These are phyloP conservation scores for Camillea tinctor DNA, from an alignment of 2,329 filamentous ascomycete genomes.

Conservation along the genomic window DNA sequence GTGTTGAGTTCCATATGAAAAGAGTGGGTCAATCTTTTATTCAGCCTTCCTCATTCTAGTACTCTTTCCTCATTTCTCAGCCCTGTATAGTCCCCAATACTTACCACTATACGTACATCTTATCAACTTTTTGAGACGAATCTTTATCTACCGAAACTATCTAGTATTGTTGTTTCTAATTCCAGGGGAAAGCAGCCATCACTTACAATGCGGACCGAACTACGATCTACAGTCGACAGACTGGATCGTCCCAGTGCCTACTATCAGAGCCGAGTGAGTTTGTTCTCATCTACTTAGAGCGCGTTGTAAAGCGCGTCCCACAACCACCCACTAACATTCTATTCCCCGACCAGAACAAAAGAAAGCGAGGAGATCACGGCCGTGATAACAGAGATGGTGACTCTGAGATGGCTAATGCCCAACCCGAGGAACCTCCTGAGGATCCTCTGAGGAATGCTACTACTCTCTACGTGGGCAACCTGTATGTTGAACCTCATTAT, in stretches of 20 bases:
- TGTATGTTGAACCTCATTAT: constrained; percentile 53
- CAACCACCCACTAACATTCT: constrained; percentile 7
- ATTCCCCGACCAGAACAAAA: constrained; percentile 60
- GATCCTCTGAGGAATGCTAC: constrained; percentile 85
- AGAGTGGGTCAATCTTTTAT: constrained; percentile 6
- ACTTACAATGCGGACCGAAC: constrained; percentile 43
- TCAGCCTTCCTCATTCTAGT: constrained; percentile 14
- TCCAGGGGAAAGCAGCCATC: not conserved
- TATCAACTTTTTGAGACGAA: not conserved
- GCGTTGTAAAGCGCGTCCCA: not conserved
- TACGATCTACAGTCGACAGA: constrained; percentile 77
- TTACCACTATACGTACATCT: not conserved
- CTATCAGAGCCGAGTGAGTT: constrained; percentile 74
- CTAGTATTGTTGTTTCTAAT: too few relatives aligned
- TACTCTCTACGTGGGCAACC: constrained; percentile 95
- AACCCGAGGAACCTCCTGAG: constrained; percentile 56
- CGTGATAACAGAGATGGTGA: constrained; percentile 51
- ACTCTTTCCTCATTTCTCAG: constrained; percentile 1
- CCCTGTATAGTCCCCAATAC: constrained; percentile 6
- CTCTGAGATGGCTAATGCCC: constrained; percentile 41
- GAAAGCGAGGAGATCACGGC: constrained; percentile 56
- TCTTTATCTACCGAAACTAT: too few relatives aligned
- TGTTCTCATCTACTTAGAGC: constrained; percentile 25
- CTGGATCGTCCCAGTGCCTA: constrained; percentile 95
- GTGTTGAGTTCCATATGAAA: too few relatives aligned